Percentiles rank a stretch among this genome's conserved stretches.
These are phyloP conservation scores for Candida golubevii DNA, from an alignment of 805 yeast genomes.

Conservation along the genomic window DNA sequence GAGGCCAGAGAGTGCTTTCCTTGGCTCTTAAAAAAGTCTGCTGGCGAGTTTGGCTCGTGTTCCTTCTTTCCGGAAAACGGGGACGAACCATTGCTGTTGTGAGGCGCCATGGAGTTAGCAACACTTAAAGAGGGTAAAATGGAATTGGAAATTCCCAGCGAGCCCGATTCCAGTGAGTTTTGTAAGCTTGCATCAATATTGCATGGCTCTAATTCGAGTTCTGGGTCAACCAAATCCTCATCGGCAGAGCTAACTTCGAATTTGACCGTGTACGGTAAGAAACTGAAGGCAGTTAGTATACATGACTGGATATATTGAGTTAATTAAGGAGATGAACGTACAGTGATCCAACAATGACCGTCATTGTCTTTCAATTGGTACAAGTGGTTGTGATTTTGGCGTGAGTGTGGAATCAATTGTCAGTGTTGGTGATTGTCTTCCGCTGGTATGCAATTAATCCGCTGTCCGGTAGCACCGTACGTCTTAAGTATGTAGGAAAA, in stretches of 20 bases:
- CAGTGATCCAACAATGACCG: constrained; percentile 67
- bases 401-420: no score
- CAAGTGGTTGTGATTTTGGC: background rate
- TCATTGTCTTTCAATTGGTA: constrained; percentile 39
- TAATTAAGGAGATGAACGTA: constrained; percentile 29
- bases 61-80: constrained; percentile 20
- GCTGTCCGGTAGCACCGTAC: constrained; percentile 6
- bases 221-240: constrained; percentile 8
- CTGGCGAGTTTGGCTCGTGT: constrained; percentile 36
- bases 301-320: constrained; percentile 15
- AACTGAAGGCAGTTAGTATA: constrained; percentile 29
- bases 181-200: constrained; percentile 1
- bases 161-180: constrained; percentile 1
- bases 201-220: constrained; percentile 5
- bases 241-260: constrained; percentile 38
- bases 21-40: constrained; percentile 46
- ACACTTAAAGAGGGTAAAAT: constrained; percentile 36
- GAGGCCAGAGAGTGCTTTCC: constrained; percentile 20
- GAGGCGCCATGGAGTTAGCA: constrained; percentile 25
- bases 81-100: constrained; percentile 14
- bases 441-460: background rate
- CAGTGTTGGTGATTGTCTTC: background rate
- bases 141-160: constrained; percentile 18
- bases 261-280: constrained; percentile 74
- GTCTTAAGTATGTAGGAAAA: constrained; percentile 7